These are phyloP conservation scores for Stromatinia cepivora DNA, from an alignment of 2,329 filamentous ascomycete genomes.

Conservation along the genomic window DNA sequence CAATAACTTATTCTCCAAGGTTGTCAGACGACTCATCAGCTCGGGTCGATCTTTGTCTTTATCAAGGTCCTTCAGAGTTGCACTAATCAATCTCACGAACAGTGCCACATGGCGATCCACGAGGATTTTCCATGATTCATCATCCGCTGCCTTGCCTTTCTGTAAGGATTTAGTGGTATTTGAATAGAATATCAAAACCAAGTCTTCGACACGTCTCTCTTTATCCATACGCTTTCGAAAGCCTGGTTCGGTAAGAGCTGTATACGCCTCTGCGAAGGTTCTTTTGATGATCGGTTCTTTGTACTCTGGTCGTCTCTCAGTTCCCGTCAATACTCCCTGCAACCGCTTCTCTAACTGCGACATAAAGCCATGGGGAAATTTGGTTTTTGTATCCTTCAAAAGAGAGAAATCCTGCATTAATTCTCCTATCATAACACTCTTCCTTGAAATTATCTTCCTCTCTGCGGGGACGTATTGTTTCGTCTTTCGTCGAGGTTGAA, in stretches of 20 bases:
- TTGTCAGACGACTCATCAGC: slow-evolving; percentile 73
- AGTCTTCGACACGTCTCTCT: slow-evolving; percentile 86
- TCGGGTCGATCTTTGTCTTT: slow-evolving; percentile 85
- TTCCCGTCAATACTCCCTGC: slow-evolving; percentile 62
- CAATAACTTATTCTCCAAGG: slow-evolving; percentile 88
- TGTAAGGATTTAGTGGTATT: slow-evolving; percentile 88
- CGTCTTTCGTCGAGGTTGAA: slow-evolving; percentile 86
- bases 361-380: slow-evolving; percentile 71
- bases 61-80: slow-evolving; percentile 78
- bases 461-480: slow-evolving; percentile 74
- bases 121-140: slow-evolving; percentile 87
- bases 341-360: slow-evolving; percentile 56
- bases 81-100: slow-evolving; percentile 83
- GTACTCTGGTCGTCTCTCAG: slow-evolving; percentile 82
- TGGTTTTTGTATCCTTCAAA: slow-evolving; percentile 66
- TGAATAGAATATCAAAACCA: slow-evolving; percentile 95
- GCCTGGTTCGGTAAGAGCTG: slow-evolving; percentile 82
- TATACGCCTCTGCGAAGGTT: slow-evolving; percentile 92
- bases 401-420: slow-evolving; percentile 81
- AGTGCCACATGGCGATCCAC: slow-evolving; percentile 93
- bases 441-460: slow-evolving; percentile 52
- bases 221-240: slow-evolving; percentile 93
- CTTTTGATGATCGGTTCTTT: slow-evolving; percentile 88
- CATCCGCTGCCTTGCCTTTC: slow-evolving; percentile 71
- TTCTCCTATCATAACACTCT: slow-evolving; percentile 76